Percentiles rank a stretch among this genome's conserved stretches.
Evolutionary conservation across 164 flowering plant genomes (phyloP).

Genomic region (Echeveria elegans): DNA sequence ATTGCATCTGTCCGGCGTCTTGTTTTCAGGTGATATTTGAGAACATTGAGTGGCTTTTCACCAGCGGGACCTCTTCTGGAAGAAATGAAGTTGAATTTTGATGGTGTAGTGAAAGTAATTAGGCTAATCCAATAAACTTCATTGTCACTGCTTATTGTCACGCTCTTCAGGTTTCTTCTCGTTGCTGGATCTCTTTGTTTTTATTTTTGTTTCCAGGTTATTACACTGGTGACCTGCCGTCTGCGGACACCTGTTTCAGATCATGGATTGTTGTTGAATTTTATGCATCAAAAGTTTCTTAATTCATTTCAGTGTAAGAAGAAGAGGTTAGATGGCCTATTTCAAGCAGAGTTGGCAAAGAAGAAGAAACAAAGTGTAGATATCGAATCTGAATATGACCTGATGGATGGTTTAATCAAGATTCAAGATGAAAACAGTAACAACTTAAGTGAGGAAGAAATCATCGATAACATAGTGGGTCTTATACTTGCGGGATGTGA

Average conservation of each 20-base stretch:
- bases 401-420: constrained; percentile 45
- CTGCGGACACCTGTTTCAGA: constrained; percentile 32
- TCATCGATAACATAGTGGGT: constrained; percentile 41
- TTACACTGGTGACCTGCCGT: too few species aligned
- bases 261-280: background rate
- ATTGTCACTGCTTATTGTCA: constrained; percentile 42
- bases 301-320: constrained; percentile 40
- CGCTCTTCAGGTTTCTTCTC: constrained; percentile 30
- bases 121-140: constrained; percentile 31
- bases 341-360: constrained; percentile 27
- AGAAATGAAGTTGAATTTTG: constrained; percentile 18
- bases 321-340: constrained; percentile 24
- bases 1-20: too few species aligned
- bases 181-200: too few species aligned
- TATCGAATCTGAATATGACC: constrained; percentile 17
- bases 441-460: constrained; percentile 30
- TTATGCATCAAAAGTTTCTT: constrained; percentile 8
- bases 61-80: background rate
- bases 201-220: too few species aligned
- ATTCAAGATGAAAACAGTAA: constrained; percentile 37
- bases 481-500: constrained; percentile 35
- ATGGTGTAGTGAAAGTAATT: constrained; percentile 28
- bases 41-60: too few species aligned
- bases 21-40: too few species aligned
- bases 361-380: constrained; percentile 16